Evolutionary conservation across 2,329 filamentous ascomycete genomes (phyloP).

Genomic region (Cercospora zeina): DNA sequence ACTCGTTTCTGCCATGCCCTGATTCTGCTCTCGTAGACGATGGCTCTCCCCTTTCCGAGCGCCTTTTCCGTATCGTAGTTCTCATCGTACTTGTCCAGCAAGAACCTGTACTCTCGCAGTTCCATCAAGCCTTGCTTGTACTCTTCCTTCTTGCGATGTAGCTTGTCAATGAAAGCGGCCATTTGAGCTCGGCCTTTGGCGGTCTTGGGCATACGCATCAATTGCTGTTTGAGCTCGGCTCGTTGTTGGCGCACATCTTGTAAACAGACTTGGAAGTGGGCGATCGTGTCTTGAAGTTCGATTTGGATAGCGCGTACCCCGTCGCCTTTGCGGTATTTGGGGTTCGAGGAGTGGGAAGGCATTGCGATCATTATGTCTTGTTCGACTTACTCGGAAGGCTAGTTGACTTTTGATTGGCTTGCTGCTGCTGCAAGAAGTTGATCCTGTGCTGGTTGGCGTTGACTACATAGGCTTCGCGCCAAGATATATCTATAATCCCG

Average conservation of each 20-base stretch:
- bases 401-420: not conserved
- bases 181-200: not conserved
- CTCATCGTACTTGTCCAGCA: not conserved
- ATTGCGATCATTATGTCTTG: not conserved
- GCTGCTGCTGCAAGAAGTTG: not conserved
- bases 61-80: not conserved
- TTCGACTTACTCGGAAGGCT: not conserved
- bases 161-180: not conserved
- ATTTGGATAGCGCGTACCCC: not conserved
- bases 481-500: not conserved
- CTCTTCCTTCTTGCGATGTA: not conserved
- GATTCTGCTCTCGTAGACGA: not conserved
- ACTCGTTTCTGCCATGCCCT: constrained; percentile 5
- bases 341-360: not conserved
- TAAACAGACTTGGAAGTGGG: not conserved
- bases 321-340: constrained; percentile 1
- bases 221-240: not conserved
- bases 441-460: not conserved
- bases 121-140: not conserved
- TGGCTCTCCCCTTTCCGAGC: not conserved
- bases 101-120: not conserved
- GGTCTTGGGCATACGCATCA: not conserved
- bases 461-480: not conserved
- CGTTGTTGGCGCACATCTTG: not conserved
- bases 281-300: not conserved